Evolutionary conservation across 177 flowering plant genomes (phyloP), one percentile per base, ranked within the genome.

Genomic region (Vitis hybrid): DNA sequence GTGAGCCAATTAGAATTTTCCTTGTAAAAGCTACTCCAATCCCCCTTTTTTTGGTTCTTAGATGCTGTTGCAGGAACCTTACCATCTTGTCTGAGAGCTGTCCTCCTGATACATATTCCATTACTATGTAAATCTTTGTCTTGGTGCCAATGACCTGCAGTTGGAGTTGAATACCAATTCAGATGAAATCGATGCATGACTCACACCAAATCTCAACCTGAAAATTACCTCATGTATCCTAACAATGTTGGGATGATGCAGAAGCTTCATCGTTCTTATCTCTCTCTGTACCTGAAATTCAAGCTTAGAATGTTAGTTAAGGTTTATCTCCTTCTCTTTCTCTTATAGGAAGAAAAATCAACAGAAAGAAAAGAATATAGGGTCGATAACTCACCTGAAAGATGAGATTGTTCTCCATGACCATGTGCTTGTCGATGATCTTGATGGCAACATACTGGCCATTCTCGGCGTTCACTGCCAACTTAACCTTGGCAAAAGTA

Each of bases 61-160:
- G 20, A 58, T 63, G 21, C 20, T 35, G 48, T 9, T 27, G n/a
- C 51, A 24, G 12, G 58, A 53, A 24, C 51, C 88, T 75, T 63
- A 90, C 97, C 81, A 91, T 54, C 79, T 84, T 91, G 78, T 87
- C 84, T 3, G 90, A 83, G 15, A 91, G 84, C 71, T 84, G 88
- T n/a, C 94, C 97, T n/a, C 97, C 92, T 1, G 89, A 61, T 27
- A 91, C 77, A 63, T 91, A 86, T 60, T 91, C 97, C 92, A 90
- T 88, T 27, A 86, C 87, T 11, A 91, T 84, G 75, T 83, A 87
- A 32, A 90, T 85, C 69, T 85, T 91, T 9, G 90, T 83, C 80
- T 91, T 91, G 20, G 91, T 80, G 10, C 87, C 97, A 20, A 87
- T 81, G 11, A 91, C 97, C 97, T 91, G 84, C 35, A 18, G n/a